A percentile compares a stretch with the other conserved stretches of the same genome.
Evolutionary conservation across 495 filamentous ascomycete species (phyloP).

Genomic region (Lophium mytilinum): DNA sequence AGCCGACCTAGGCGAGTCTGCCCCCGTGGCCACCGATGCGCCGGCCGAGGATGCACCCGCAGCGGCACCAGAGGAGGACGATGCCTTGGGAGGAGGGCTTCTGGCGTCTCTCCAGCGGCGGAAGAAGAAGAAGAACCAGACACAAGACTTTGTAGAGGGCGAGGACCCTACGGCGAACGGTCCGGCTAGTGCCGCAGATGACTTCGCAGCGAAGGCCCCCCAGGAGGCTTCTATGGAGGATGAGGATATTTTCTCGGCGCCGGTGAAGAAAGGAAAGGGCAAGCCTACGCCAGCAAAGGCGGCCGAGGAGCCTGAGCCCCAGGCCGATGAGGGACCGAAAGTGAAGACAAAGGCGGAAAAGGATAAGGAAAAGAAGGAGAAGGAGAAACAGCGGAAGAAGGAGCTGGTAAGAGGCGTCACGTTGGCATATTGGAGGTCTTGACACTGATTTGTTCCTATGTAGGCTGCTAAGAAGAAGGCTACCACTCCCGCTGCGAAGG

Average conservation of each 20-base stretch:
- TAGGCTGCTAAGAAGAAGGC: constrained; percentile 66
- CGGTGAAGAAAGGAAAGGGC: constrained; percentile 51
- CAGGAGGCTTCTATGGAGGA: constrained; percentile 80
- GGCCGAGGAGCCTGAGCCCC: constrained; percentile 41
- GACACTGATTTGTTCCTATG: not conserved
- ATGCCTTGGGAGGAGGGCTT: constrained; percentile 58
- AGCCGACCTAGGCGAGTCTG: constrained; percentile 75
- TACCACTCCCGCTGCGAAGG: constrained; percentile 36
- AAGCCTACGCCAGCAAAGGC: constrained; percentile 41
- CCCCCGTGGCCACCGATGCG: constrained; percentile 42
- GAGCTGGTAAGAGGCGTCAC: constrained; percentile 48
- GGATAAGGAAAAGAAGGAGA: constrained; percentile 89
- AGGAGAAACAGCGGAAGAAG: constrained; percentile 89
- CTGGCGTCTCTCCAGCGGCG: constrained; percentile 85
- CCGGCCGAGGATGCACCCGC: constrained; percentile 27
- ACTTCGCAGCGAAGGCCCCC: constrained; percentile 62
- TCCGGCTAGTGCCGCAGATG: constrained; percentile 31
- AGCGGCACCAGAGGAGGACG: constrained; percentile 42
- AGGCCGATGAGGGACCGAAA: constrained; percentile 53
- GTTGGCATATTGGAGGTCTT: not conserved
- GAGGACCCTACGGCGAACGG: constrained; percentile 46
- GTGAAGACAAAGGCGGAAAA: constrained; percentile 94
- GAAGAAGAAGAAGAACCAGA: constrained; percentile 77
- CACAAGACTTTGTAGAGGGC: constrained; percentile 63
- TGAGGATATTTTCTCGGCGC: constrained; percentile 59